Conservation (phyloP, 139 green algal genomes). For the Nannochloris sp. region DNA sequence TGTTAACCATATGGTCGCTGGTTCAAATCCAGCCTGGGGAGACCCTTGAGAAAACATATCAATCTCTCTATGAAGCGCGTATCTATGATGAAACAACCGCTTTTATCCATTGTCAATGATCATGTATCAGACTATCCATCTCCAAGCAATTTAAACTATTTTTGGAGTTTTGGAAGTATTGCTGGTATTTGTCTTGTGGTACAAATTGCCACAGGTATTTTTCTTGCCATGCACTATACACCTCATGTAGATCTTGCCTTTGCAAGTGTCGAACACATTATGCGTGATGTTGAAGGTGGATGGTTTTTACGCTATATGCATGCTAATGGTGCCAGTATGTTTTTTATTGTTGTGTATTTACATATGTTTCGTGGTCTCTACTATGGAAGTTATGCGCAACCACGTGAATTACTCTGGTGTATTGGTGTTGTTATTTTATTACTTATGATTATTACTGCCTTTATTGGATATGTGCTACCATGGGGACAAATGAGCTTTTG, state of each 20-base stretch:
- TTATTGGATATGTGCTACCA: constrained; percentile 18
- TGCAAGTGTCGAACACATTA: constrained; percentile 46
- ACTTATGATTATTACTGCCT: constrained; percentile 18
- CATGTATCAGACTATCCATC: constrained; percentile 55
- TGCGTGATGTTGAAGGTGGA: constrained; percentile 50
- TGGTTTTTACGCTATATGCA: constrained; percentile 54
- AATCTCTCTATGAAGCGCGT: constrained; percentile 37
- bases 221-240: constrained; percentile 57
- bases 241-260: constrained; percentile 47
- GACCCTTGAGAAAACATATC: constrained; percentile 5
- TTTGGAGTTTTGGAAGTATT: constrained; percentile 48
- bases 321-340: constrained; percentile 51
- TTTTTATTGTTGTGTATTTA: constrained; percentile 55
- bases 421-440: constrained; percentile 14
- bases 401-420: constrained; percentile 42
- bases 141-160: constrained; percentile 55
- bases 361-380: constrained; percentile 55
- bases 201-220: constrained; percentile 58
- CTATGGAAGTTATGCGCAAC: constrained; percentile 43
- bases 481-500: constrained; percentile 9
- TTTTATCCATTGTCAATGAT: constrained; percentile 45
- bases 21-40: constrained; percentile 53
- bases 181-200: constrained; percentile 52
- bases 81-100: constrained; percentile 49
- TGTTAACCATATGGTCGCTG: constrained; percentile 53